Conservation (phyloP, 495 filamentous ascomycete genomes). For the Aspergillus indologenus region DNA sequence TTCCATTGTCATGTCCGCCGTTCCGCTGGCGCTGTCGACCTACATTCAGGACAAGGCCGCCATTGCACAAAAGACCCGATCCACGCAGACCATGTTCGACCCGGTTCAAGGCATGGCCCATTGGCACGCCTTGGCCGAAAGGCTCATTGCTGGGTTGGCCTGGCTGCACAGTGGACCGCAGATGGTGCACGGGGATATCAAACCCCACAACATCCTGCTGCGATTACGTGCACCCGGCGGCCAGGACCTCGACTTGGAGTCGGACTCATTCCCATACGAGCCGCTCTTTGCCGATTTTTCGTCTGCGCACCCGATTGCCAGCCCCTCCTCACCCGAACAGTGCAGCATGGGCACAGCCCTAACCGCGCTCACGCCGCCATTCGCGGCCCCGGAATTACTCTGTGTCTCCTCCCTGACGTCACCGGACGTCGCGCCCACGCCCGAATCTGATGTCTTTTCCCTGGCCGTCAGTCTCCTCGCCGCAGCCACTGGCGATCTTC, state of each 20-base stretch:
- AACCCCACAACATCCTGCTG: conserved; percentile 54
- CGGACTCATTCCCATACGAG: conserved; percentile 31
- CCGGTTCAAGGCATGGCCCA: conserved; percentile 42
- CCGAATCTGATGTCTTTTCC: conserved; percentile 51
- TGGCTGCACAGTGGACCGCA: conserved; percentile 47
- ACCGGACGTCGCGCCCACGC: conserved; percentile 29
- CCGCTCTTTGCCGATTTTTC: conserved; percentile 60
- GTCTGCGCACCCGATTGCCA: conserved; percentile 41
- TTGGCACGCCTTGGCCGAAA: conserved; percentile 46
- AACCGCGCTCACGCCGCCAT: conserved; percentile 56
- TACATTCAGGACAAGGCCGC: conserved; percentile 42
- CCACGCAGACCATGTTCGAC: conserved; percentile 50
- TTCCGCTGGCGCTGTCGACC: conserved; percentile 49
- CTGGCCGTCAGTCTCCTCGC: conserved; percentile 55
- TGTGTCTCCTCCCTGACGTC: conserved; percentile 34
- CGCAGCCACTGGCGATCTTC: conserved; percentile 50
- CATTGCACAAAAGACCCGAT: conserved; percentile 28
- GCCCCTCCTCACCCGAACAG: conserved; percentile 16
- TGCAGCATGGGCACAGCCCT: conserved; percentile 26
- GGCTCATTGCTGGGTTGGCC: conserved; percentile 47
- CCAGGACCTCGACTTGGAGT: conserved; percentile 12
- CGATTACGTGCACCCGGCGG: conserved; percentile 18
- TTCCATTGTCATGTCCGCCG: conserved; percentile 52
- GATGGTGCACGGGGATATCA: conserved; percentile 57
- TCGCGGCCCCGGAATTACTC: conserved; percentile 55